Evolutionary conservation across 805 yeast species (phyloP), one percentile per base, ranked within the genome.

Genomic region (Pichia paraexigua): DNA sequence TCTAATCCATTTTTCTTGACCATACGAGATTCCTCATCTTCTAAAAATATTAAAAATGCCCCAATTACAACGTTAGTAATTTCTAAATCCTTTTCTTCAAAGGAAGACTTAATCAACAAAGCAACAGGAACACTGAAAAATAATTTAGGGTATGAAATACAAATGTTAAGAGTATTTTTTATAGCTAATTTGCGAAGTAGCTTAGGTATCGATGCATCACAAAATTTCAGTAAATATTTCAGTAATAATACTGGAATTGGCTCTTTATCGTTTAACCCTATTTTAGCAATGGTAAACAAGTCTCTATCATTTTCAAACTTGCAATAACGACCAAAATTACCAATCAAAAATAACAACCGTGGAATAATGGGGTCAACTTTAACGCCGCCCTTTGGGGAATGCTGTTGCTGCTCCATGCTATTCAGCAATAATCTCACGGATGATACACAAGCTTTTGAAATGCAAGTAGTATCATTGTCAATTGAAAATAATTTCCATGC

Each of bases 261-360:
- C 56, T 83, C 92, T 9, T 70, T 74, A 0, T 69, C 71, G 45
- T 71, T 74, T 55, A 79, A 58, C 0, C 76, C 76, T 15, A 79
- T 45, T 2, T 62, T 62, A 22, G 76, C 60, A 10, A 63, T 63
- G 15, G 65, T 35, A 55, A 82, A 79, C 1, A 71, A 48, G 0
- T 62, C 64, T 17, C 75, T 61, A 46, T 71, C 66, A 6, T 62
- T 63, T 50, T 80, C 85, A 50, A 87, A 74, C n/a, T 78, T 67
- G 56, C 94, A 86, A 56, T 75, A 77, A 45, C 83, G 73, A 0
- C 91, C 95, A 67, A 89, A 80, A 43, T 78, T 76, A 0, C 95
- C 91, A 5, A 87, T 62, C 22, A 89, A 66, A 58, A 77, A 78
- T 1, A 89, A 61, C 7, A 88, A 63, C 53, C 87, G 75, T 22